Conservation (phyloP, 2,329 filamentous ascomycete genomes). For the Ustilaginoidea virens region DNA sequence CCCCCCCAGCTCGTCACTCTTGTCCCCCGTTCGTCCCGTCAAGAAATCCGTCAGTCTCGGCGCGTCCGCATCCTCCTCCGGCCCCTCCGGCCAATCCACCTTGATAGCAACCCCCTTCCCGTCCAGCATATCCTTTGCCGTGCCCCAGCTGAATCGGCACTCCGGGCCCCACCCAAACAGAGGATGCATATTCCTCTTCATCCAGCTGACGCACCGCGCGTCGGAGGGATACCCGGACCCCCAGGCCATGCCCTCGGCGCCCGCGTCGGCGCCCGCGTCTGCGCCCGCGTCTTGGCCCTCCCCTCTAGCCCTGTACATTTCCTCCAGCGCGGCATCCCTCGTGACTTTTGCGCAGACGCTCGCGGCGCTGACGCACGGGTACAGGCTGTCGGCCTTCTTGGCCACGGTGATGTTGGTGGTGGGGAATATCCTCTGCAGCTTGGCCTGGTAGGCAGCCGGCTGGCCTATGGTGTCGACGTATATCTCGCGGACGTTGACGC, state of each 20-base stretch:
- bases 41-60: slow-evolving; percentile 64
- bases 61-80: slow-evolving; percentile 55
- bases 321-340: slow-evolving; percentile 74
- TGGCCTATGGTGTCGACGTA: slow-evolving; percentile 91
- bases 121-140: slow-evolving; percentile 85
- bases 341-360: slow-evolving; percentile 95
- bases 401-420: slow-evolving; percentile 59
- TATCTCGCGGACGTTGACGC: slow-evolving; percentile 75
- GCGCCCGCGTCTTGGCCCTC: slow-evolving; percentile 15
- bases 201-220: slow-evolving; percentile 62
- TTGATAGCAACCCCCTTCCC: slow-evolving; percentile 49
- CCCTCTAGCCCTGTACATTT: slow-evolving; percentile 43
- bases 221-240: slow-evolving; percentile 92
- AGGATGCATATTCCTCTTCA: slow-evolving; percentile 76
- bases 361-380: slow-evolving; percentile 83
- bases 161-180: slow-evolving; percentile 92
- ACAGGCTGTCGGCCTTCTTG: slow-evolving; percentile 86
- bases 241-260: slow-evolving; percentile 43
- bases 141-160: slow-evolving; percentile 91
- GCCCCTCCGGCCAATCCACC: slow-evolving; percentile 75
- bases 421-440: slow-evolving; percentile 73
- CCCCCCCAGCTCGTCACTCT: slow-evolving; percentile 49
- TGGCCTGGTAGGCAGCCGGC: slow-evolving; percentile 69
- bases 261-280: slow-evolving; percentile 16
- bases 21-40: slow-evolving; percentile 23